Evolutionary conservation across 192 early-diverging fungal species (phyloP).

Genomic region (Radiomyces spectabilis): DNA sequence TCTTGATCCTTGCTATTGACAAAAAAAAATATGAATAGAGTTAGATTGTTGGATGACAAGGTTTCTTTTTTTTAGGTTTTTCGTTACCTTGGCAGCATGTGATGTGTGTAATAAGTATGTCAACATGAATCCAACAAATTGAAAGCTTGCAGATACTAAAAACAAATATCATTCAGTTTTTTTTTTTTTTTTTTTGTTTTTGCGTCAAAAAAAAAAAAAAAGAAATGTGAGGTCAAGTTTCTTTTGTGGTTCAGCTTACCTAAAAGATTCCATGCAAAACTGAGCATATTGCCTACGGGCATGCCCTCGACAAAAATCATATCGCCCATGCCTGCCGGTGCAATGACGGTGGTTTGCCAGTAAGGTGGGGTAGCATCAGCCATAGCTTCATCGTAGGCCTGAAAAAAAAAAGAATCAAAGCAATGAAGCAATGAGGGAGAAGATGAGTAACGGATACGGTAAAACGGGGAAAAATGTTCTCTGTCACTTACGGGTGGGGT

Average conservation of each 20-base stretch:
- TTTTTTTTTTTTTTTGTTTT: background rate
- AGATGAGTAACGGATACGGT: too few species aligned
- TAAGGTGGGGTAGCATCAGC: slow-evolving; percentile 69
- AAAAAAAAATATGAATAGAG: slow-evolving; percentile 1
- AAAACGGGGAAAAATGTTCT: slow-evolving; percentile 1
- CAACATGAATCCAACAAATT: slow-evolving; percentile 84
- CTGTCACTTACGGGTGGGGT: slow-evolving; percentile 41
- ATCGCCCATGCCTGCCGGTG: slow-evolving; percentile 66
- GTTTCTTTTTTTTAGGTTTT: background rate
- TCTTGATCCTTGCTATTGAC: slow-evolving; percentile 55
- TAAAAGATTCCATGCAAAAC: slow-evolving; percentile 76
- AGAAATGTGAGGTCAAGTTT: background rate
- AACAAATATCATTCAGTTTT: background rate
- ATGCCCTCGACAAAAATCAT: slow-evolving; percentile 86
- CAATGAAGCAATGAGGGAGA: background rate
- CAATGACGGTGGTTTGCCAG: slow-evolving; percentile 70
- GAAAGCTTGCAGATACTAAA: slow-evolving; percentile 69
- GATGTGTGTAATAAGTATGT: slow-evolving; percentile 85
- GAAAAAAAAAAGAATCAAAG: slow-evolving; percentile 2
- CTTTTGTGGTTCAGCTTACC: slow-evolving; percentile 37
- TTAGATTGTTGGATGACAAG: background rate
- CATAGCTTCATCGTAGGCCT: slow-evolving; percentile 73
- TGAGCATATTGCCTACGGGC: slow-evolving; percentile 73
- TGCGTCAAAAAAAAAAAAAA: background rate
- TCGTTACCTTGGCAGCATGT: slow-evolving; percentile 71